Conservation (phyloP, 2,329 filamentous ascomycete species). For the Aspergillus luchuensis region DNA sequence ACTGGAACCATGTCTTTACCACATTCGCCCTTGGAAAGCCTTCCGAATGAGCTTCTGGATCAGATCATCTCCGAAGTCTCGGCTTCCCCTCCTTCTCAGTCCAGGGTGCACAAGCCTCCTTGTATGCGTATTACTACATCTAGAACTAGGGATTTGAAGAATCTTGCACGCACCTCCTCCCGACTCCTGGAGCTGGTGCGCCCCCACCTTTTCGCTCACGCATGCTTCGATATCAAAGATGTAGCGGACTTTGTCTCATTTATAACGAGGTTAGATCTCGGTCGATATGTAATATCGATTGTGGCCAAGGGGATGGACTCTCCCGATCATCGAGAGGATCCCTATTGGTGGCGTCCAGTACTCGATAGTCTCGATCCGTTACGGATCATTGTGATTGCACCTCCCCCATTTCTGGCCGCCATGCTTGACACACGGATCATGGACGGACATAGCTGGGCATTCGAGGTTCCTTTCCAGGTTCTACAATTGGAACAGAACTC, state of each 20-base stretch:
- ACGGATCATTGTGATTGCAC: slow-evolving; percentile 60
- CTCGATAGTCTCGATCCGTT: slow-evolving; percentile 57
- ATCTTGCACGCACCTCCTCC: slow-evolving; percentile 56
- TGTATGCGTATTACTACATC: slow-evolving; percentile 46
- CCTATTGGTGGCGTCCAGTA: slow-evolving; percentile 58
- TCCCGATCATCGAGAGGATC: slow-evolving; percentile 40
- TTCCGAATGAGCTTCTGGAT: slow-evolving; percentile 65
- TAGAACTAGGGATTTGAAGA: slow-evolving; percentile 53
- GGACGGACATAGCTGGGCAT: slow-evolving; percentile 63
- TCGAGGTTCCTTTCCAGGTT: slow-evolving; percentile 64
- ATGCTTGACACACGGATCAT: slow-evolving; percentile 61
- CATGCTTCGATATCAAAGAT: slow-evolving; percentile 42
- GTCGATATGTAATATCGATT: slow-evolving; percentile 49
- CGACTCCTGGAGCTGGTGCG: slow-evolving; percentile 56
- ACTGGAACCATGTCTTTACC: slow-evolving; percentile 19
- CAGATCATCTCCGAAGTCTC: slow-evolving; percentile 61
- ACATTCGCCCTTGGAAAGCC: slow-evolving; percentile 34
- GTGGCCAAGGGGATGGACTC: slow-evolving; percentile 48
- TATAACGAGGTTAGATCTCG: slow-evolving; percentile 33
- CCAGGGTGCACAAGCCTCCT: slow-evolving; percentile 54
- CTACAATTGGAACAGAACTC: slow-evolving; percentile 48
- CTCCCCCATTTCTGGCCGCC: slow-evolving; percentile 63
- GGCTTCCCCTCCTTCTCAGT: slow-evolving; percentile 51
- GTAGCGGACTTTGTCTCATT: slow-evolving; percentile 43
- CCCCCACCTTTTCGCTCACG: slow-evolving; percentile 61